Percentiles rank a stretch among this genome's conserved stretches.
phyloP scores from a whole-genome alignment of 306 rosid species.

The Prunus salicina region DNA sequence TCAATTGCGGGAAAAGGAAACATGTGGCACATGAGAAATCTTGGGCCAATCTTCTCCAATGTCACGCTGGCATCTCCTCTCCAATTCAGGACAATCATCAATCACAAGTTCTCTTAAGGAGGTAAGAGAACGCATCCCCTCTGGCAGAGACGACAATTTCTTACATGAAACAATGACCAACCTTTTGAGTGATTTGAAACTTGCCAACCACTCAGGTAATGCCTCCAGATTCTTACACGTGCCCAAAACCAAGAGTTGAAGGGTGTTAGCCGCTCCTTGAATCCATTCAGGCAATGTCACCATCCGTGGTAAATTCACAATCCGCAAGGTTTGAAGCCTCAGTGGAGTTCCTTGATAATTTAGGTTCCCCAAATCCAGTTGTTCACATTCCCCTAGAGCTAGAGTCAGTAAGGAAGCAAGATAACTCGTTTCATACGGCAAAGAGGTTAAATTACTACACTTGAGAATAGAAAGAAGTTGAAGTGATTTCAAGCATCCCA shows the following conservation, averaged over 20 bases:
- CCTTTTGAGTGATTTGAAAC: too few relatives aligned
- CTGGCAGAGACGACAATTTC: too few relatives aligned
- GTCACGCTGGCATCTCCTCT: background rate
- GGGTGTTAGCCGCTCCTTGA: background rate
- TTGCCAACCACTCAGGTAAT: too few relatives aligned
- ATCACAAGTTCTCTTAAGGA: background rate
- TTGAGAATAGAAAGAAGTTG: fast-evolving
- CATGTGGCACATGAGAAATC: background rate
- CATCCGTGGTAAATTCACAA: background rate
- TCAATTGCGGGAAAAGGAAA: too few relatives aligned
- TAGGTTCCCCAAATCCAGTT: too few relatives aligned
- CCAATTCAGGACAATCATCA: background rate
- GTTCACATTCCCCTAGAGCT: background rate
- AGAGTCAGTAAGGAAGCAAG: background rate
- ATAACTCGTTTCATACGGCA: too few relatives aligned
- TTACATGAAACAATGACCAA: too few relatives aligned
- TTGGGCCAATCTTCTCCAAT: background rate
- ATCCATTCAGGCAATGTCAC: background rate
- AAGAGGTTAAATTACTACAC: too few relatives aligned
- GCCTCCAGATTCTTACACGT: too few relatives aligned
- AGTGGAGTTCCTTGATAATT: background rate
- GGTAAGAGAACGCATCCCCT: too few relatives aligned
- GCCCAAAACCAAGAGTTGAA: background rate
- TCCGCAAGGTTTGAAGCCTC: background rate
- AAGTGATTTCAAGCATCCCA: too few relatives aligned